Conservation (phyloP, 768 basidiomycete species). For the Cyathus striatus region DNA sequence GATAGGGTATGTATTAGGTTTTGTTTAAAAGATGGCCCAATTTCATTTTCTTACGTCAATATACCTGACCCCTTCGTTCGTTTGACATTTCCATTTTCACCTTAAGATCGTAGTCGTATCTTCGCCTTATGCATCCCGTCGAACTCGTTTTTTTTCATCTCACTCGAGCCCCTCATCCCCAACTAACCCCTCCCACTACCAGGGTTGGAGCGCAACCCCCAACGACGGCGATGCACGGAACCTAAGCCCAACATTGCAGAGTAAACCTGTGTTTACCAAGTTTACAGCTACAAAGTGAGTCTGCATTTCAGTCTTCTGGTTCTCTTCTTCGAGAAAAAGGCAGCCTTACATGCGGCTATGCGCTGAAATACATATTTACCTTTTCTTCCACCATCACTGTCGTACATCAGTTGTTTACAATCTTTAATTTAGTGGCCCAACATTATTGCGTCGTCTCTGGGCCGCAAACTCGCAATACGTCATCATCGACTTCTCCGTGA, state of each 20-base stretch:
- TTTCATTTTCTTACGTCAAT: neutral
- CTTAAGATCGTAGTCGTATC: no score
- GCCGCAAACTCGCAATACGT: slow-evolving; percentile 35
- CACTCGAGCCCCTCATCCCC: neutral
- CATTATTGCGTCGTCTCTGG: slow-evolving; percentile 37
- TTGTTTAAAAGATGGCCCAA: neutral
- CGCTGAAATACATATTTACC: no score
- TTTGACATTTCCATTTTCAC: no score
- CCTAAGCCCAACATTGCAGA: slow-evolving; percentile 64
- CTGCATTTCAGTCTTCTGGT: no score
- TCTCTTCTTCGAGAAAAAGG: no score
- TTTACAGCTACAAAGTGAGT: slow-evolving; percentile 35
- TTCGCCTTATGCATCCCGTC: no score
- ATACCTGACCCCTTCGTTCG: no score
- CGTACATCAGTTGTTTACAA: slow-evolving; percentile 4
- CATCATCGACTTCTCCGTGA: slow-evolving; percentile 59
- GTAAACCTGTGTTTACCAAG: slow-evolving; percentile 57
- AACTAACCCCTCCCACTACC: neutral
- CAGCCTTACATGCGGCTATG: no score
- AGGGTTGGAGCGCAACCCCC: slow-evolving; percentile 50
- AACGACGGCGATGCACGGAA: slow-evolving; percentile 70
- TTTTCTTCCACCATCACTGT: no score
- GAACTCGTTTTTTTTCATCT: no score
- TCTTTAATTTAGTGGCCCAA: slow-evolving; percentile 24
- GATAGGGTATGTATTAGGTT: slow-evolving; percentile 27